Conservation (phyloP, 2,329 filamentous ascomycete species). For the Chaetomium sp. region DNA sequence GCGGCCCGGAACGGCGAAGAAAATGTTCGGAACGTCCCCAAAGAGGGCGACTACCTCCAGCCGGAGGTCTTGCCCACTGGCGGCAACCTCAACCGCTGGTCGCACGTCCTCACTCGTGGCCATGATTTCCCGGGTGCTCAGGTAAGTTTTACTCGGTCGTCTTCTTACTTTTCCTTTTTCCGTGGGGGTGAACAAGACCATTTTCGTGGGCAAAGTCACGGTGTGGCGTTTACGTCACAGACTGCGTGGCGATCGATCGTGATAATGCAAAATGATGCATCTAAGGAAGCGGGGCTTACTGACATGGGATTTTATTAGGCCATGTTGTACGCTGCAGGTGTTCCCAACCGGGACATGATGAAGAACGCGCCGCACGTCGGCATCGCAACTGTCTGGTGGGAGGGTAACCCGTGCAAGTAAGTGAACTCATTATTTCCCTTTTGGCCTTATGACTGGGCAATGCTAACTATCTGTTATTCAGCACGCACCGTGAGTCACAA, state of each 20-base stretch:
- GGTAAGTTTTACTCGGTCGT: constrained; percentile 39
- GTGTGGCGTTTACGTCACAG: background rate
- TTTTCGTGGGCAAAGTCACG: background rate
- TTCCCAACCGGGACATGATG: constrained; percentile 77
- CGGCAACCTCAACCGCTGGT: constrained; percentile 72
- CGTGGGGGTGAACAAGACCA: no score
- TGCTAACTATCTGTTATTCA: constrained; percentile 10
- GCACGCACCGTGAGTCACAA: constrained; percentile 23
- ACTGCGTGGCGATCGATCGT: background rate
- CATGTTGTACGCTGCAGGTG: constrained; percentile 91
- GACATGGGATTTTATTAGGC: constrained; percentile 46
- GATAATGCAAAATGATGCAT: background rate
- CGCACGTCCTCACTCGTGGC: constrained; percentile 69
- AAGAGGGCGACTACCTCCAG: constrained; percentile 48
- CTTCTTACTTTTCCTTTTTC: background rate
- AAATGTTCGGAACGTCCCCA: constrained; percentile 32
- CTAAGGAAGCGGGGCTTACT: constrained; percentile 6
- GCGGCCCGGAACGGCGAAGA: constrained; percentile 4
- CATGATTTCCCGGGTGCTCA: constrained; percentile 92
- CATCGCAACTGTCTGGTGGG: constrained; percentile 92
- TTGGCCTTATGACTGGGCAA: background rate
- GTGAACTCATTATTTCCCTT: constrained; percentile 28
- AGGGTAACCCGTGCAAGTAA: constrained; percentile 93
- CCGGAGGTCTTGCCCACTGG: constrained; percentile 47
- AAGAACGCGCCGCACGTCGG: constrained; percentile 87